These are phyloP conservation scores for Aspergillus candidus DNA, from an alignment of 2,329 filamentous ascomycete genomes.

Conservation along the genomic window DNA sequence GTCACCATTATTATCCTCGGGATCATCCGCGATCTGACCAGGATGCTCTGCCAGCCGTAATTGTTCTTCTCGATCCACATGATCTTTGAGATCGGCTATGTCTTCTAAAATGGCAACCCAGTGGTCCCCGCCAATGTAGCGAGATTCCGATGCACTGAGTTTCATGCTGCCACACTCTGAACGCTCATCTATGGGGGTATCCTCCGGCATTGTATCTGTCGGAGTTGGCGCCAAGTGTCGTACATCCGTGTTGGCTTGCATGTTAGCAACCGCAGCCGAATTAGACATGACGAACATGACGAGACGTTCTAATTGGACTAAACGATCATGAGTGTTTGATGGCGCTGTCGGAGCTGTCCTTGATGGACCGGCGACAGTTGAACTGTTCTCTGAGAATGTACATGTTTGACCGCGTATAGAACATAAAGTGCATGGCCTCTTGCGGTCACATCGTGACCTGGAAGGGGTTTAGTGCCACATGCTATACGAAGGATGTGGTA, in stretches of 20 bases:
- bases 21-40: conserved; percentile 2
- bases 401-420: conserved; percentile 51
- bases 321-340: conserved; percentile 50
- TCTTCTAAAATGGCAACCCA: conserved; percentile 23
- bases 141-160: conserved; percentile 13
- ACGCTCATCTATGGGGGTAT: neutral
- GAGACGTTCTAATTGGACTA: conserved; percentile 52
- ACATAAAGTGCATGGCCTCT: conserved; percentile 53
- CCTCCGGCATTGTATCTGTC: neutral
- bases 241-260: neutral
- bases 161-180: conserved; percentile 19
- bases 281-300: conserved; percentile 47
- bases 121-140: conserved; percentile 23
- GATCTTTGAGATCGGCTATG: conserved; percentile 21
- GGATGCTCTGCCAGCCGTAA: conserved; percentile 6
- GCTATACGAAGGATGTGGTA: neutral
- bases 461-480: neutral
- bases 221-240: neutral
- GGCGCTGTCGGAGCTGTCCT: conserved; percentile 32
- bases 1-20: neutral
- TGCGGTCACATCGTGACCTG: conserved; percentile 53
- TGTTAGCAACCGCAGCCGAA: neutral
- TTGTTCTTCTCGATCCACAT: conserved; percentile 18
- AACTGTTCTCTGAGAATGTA: conserved; percentile 34
- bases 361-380: conserved; percentile 9